Evolutionary conservation across 306 rosid genomes (phyloP).

Genomic region (Ziziphus jujuba): DNA sequence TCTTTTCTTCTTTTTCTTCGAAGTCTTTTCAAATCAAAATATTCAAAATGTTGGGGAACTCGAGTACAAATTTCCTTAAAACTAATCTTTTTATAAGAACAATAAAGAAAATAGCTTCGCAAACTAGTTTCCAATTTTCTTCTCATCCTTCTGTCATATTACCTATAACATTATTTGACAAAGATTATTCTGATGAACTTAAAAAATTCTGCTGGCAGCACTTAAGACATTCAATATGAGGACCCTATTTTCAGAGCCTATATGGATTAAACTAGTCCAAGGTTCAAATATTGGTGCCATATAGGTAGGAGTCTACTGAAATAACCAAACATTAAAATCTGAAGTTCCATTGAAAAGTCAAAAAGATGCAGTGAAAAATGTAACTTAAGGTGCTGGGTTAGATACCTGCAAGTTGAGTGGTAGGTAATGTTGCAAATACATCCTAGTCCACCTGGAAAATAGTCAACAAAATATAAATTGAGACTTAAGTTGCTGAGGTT

Average conservation of each 20-base stretch:
- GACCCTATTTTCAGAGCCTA: not conserved
- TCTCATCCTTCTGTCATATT: not conserved
- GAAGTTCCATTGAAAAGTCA: not conserved
- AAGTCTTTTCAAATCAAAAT: too few relatives aligned
- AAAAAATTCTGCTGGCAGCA: not conserved
- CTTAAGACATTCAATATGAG: not conserved
- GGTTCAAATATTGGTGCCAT: not conserved
- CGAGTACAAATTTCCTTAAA: not conserved
- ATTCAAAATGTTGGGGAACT: not conserved
- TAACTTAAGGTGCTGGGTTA: conserved; percentile 22
- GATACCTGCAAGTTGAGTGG: conserved; percentile 84
- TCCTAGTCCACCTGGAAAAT: conserved; percentile 71
- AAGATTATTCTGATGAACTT: not conserved
- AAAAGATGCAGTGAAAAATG: not conserved
- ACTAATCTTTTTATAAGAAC: not conserved
- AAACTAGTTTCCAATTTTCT: not conserved
- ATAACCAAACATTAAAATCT: not conserved
- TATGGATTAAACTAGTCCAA: not conserved
- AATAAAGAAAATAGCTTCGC: not conserved
- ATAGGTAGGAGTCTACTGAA: not conserved
- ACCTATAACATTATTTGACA: not conserved
- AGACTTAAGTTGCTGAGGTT: not conserved
- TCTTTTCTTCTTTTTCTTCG: too few relatives aligned
- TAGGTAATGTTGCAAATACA: conserved; percentile 80
- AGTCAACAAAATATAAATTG: conserved; percentile 2